Evolutionary conservation across 495 filamentous ascomycete species (phyloP).

Genomic region (Chaetomium fimeti): DNA sequence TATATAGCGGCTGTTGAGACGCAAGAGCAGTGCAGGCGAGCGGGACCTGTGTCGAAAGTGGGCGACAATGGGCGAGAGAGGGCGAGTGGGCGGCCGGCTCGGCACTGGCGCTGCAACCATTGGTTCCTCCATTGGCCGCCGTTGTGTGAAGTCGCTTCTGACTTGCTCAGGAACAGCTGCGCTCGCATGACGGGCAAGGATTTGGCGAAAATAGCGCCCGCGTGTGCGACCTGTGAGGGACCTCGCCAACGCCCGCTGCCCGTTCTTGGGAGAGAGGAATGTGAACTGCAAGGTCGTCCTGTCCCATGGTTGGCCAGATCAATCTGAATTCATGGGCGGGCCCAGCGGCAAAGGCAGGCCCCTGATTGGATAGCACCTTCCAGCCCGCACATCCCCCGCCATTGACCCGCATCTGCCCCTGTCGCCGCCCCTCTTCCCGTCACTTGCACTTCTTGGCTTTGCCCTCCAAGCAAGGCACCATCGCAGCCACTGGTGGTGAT

Average conservation of each 20-base stretch:
- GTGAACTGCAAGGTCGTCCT: conserved; percentile 13
- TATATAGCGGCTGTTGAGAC: conserved; percentile 59
- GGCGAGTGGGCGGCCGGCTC: conserved; percentile 10
- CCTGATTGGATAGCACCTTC: conserved; percentile 32
- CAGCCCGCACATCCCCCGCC: conserved; percentile 24
- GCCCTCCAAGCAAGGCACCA: background rate
- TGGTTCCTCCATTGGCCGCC: conserved; percentile 21
- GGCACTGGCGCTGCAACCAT: conserved; percentile 29
- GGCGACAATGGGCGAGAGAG: background rate
- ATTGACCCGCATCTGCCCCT: conserved; percentile 27
- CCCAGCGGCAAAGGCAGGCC: conserved; percentile 31
- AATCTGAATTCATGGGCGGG: conserved; percentile 15
- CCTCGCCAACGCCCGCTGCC: conserved; percentile 2
- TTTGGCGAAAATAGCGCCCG: conserved; percentile 34
- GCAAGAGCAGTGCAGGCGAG: conserved; percentile 32
- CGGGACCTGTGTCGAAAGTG: conserved; percentile 28
- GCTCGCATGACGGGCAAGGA: conserved; percentile 38
- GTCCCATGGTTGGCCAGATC: conserved; percentile 31
- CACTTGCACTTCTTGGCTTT: conserved; percentile 15
- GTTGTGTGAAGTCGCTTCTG: conserved; percentile 39
- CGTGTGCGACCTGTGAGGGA: conserved; percentile 21
- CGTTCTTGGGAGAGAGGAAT: conserved; percentile 31
- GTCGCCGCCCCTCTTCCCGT: conserved; percentile 22
- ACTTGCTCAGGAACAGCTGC: conserved; percentile 42
- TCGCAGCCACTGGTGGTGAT: conserved; percentile 1